Evolutionary conservation across 2,329 filamentous ascomycete genomes (phyloP), one percentile per base, ranked within the genome.

Genomic region (Aureobasidium mangrovei): DNA sequence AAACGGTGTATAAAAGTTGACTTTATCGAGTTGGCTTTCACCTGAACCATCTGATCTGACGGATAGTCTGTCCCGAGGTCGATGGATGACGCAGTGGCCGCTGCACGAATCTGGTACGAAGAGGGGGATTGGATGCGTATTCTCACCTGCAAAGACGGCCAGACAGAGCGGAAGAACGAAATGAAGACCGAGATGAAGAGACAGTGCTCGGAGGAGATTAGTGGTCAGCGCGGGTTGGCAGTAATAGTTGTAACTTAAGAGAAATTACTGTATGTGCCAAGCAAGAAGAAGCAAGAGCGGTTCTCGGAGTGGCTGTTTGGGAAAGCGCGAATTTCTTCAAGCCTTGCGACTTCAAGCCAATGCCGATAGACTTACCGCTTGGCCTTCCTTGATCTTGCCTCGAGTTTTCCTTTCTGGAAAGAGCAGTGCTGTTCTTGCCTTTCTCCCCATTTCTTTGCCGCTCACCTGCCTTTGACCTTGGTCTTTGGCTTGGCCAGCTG

Each of bases 241-340:
- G 18, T 18, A 18, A 18, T 18, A 18, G 18, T 18, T 18, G 18
- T 18, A 18, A 18, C 18, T 18, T 18, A 18, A 18, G 18, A 18
- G 18, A 18, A 18, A 18, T 18, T 18, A 18, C 18, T 18, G 18
- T 18, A 18, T 18, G 32, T 38, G 8, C 33, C 29, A n/a, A 18
- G 31, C 43, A 38, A 39, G 18, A 38, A 38, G 45, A 38, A 38
- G 33, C 33, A 47, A 36, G 33, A 47, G 45, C 45, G 45, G 33
- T 28, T 36, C 38, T 47, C 26, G 45, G 45, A 18, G 28, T 33
- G 32, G 32, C 32, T 33, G 32, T 10, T 33, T 38, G 45, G 45
- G 45, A 48, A 48, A 39, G 45, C 45, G 45, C 46, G 26, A 49
- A 39, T 49, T 49, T 49, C 45, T 47, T 38, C 45, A 47, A 24